A percentile compares a stretch with the other conserved stretches of the same genome.
phyloP scores from a whole-genome alignment of 768 basidiomycete species.

The Leucocoprinus birnbaumii region DNA sequence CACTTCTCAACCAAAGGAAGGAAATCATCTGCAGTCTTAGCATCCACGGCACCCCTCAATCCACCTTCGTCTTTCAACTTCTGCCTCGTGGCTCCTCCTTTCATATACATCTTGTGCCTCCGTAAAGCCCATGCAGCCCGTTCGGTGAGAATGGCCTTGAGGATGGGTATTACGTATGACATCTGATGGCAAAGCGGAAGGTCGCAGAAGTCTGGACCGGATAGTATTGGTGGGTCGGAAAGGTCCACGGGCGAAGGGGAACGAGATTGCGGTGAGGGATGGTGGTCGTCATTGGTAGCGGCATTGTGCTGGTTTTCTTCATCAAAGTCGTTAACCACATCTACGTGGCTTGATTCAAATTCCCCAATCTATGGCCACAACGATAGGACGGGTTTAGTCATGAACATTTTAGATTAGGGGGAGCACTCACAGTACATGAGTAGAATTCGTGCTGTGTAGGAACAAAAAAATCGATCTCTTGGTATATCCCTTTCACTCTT shows the following conservation, averaged over 20 bases:
- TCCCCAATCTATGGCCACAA: slow-evolving; percentile 44
- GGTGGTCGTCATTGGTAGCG: slow-evolving; percentile 19
- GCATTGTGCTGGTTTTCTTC: slow-evolving; percentile 29
- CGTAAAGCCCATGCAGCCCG: slow-evolving; percentile 48
- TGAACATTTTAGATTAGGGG: background rate
- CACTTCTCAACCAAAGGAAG: slow-evolving; percentile 35
- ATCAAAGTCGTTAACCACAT: slow-evolving; percentile 36
- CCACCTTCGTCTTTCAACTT: slow-evolving; percentile 32
- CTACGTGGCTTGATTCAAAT: slow-evolving; percentile 45
- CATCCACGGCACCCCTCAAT: slow-evolving; percentile 39
- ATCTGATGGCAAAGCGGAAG: slow-evolving; percentile 58
- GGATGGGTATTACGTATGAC: slow-evolving; percentile 60
- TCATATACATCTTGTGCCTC: slow-evolving; percentile 54
- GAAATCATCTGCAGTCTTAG: slow-evolving; percentile 32
- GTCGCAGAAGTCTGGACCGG: slow-evolving; percentile 4
- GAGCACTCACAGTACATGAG: slow-evolving; percentile 47
- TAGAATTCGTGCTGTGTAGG: slow-evolving; percentile 58
- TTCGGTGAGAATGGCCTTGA: slow-evolving; percentile 56
- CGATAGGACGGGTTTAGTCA: background rate
- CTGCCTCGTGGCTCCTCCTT: slow-evolving; percentile 48
- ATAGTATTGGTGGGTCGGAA: slow-evolving; percentile 36
- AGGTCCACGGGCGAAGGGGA: slow-evolving; percentile 38
- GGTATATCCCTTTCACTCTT: slow-evolving; percentile 35
- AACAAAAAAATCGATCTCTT: slow-evolving; percentile 55
- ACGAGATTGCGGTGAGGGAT: slow-evolving; percentile 38